Evolutionary conservation across 169 alveolate species (phyloP), one percentile per base, ranked within the genome.

Genomic region (Plasmodium sp.): DNA sequence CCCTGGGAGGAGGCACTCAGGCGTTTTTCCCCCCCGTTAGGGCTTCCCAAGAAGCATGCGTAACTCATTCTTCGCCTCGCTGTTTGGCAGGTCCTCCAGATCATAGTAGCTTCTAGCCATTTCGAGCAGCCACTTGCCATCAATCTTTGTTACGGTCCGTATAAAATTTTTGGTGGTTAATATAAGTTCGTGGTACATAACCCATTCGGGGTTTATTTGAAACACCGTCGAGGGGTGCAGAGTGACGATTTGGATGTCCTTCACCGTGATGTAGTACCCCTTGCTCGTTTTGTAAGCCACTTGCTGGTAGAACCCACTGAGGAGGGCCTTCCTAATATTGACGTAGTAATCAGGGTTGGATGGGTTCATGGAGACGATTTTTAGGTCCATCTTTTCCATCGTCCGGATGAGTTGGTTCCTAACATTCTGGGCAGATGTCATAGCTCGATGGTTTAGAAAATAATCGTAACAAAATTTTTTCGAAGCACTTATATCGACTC

Each of bases 201-300:
- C 99, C 99, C 99, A 99, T 83, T 99, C 99, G 1, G 99, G 99
- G 72, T 98, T 98, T 94, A 98, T 97, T 80, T 98, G 98, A 81
- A 99, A 94, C 22, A 98, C 98, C 45, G 99, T 97, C 39, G 99
- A 97, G 2, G 99, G 99, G 96, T 99, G 99, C 48, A 99, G 95
- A n/a, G 98, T 98, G 33, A 99, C 99, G 36, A 97, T 97, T 96
- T 99, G 99, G 83, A 97, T 95, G 96, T 99, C 99, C 97, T 98
- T 98, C 14, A 99, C 98, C 1, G 99, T 99, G 93, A 97, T 93
- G 96, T 98, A 99, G 83, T 97, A 98, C 10, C 99, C 99, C 33
- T 97, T 96, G 84, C 97, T 96, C 75, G 98, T 97, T 81, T 97
- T 83, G 93, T 96, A 98, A 1, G 99, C 99, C 22, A 97, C 98